Evolutionary conservation across 306 rosid genomes (phyloP).

Genomic region (Arachis stenosperma): DNA sequence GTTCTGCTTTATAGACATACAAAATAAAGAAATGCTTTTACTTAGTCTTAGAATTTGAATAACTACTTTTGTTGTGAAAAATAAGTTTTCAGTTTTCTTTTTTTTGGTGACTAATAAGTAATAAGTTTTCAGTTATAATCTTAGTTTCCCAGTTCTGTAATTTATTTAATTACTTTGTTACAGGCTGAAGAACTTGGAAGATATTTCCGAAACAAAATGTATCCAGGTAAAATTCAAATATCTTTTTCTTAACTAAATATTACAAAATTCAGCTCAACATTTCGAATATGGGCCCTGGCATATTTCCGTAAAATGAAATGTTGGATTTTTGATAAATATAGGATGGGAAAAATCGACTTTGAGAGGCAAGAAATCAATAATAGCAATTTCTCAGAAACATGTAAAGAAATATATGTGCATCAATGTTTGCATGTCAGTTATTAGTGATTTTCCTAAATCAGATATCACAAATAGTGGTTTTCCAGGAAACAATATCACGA

Average conservation of each 20-base stretch:
- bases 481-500: too few relatives aligned
- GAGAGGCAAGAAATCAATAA: too few relatives aligned
- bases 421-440: too few relatives aligned
- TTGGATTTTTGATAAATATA: too few relatives aligned
- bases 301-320: too few relatives aligned
- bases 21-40: conserved; percentile 16
- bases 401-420: too few relatives aligned
- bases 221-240: conserved; percentile 72
- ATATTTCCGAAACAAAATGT: conserved; percentile 92
- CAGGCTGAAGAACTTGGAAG: conserved; percentile 99
- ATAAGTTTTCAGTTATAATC: conserved; percentile 24
- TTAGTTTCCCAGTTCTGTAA: conserved; percentile 2
- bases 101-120: neutral
- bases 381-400: too few relatives aligned
- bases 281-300: too few relatives aligned
- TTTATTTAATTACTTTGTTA: conserved; percentile 36
- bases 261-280: neutral
- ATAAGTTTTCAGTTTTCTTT: neutral
- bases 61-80: too few relatives aligned
- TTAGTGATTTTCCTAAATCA: too few relatives aligned
- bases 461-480: too few relatives aligned
- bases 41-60: conserved; percentile 27
- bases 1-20: conserved; percentile 43
- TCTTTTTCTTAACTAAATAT: conserved; percentile 28
- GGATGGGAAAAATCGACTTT: too few relatives aligned